Evolutionary conservation across 805 yeast genomes (phyloP).

Genomic region (Blastobotrys peoriensis): DNA sequence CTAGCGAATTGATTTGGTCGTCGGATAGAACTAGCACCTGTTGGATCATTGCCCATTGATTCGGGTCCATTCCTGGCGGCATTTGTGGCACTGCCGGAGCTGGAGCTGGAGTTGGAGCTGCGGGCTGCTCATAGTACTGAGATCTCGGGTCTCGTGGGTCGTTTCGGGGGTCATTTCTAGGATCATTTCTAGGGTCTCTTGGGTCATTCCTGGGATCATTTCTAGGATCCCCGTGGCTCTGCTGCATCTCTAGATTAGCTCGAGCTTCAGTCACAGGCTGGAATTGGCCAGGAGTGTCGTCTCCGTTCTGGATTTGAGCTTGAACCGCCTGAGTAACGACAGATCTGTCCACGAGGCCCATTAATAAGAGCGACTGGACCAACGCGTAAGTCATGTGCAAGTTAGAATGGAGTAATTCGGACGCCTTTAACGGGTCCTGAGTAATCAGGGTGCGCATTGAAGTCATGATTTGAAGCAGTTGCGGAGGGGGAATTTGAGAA

Average conservation of each 20-base stretch:
- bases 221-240: conserved; percentile 8
- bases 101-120: conserved; percentile 14
- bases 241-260: conserved; percentile 8
- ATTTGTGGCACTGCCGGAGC: conserved; percentile 17
- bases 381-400: conserved; percentile 75
- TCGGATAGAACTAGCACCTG: conserved; percentile 46
- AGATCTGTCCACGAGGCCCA: conserved; percentile 30
- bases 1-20: conserved; percentile 42
- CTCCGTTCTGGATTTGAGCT: conserved; percentile 7
- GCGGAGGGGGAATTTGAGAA: conserved; percentile 42
- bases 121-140: conserved; percentile 6
- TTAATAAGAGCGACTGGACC: conserved; percentile 56
- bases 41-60: conserved; percentile 41
- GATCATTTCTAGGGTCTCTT: not conserved
- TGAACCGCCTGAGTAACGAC: conserved; percentile 22
- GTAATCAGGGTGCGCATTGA: conserved; percentile 55
- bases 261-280: conserved; percentile 8
- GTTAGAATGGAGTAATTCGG: conserved; percentile 48
- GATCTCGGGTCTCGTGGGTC: conserved; percentile 6
- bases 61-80: conserved; percentile 22
- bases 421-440: conserved; percentile 55
- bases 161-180: conserved; percentile 1
- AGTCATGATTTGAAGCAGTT: conserved; percentile 43
- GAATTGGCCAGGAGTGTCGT: conserved; percentile 1
- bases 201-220: conserved; percentile 5